Evolutionary conservation across 192 early-diverging fungal species (phyloP).

Genomic region (Podila epigama): DNA sequence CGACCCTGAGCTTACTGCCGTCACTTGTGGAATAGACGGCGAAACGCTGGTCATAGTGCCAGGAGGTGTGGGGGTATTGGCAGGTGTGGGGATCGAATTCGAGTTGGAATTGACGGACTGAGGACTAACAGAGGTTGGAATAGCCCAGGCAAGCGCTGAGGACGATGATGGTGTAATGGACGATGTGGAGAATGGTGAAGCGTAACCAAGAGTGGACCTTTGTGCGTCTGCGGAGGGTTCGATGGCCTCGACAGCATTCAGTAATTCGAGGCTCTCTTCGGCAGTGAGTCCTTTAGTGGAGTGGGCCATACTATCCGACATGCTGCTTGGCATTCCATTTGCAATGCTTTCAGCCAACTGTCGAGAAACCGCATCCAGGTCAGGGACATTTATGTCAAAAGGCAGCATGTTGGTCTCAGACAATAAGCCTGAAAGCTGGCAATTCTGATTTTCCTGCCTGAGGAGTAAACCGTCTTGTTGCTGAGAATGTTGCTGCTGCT

Average conservation of each 20-base stretch:
- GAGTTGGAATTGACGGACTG: slow-evolving; percentile 1
- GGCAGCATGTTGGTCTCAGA: slow-evolving; percentile 1
- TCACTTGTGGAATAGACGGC: not conserved
- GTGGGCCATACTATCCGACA: slow-evolving; percentile 15
- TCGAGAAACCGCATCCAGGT: slow-evolving; percentile 33
- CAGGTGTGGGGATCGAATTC: slow-evolving; percentile 20
- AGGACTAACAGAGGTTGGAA: slow-evolving; percentile 3
- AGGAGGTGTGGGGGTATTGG: slow-evolving; percentile 28
- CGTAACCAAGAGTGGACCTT: not conserved
- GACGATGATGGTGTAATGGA: slow-evolving; percentile 13
- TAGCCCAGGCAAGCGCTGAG: slow-evolving; percentile 7
- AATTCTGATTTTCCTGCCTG: not conserved
- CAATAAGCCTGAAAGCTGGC: slow-evolving; percentile 2
- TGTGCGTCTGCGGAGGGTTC: not conserved
- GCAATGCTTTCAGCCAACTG: slow-evolving; percentile 35
- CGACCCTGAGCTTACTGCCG: no score
- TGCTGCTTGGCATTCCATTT: slow-evolving; percentile 25
- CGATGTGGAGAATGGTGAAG: not conserved
- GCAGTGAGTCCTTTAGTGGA: not conserved
- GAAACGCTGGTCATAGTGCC: not conserved
- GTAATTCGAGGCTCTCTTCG: not conserved
- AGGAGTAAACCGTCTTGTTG: not conserved
- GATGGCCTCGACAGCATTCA: not conserved
- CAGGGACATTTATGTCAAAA: slow-evolving; percentile 30
- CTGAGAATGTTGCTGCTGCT: not conserved